These are phyloP conservation scores for Chrysoporthe austroafricana DNA, from an alignment of 2,329 filamentous ascomycete genomes.

Conservation along the genomic window DNA sequence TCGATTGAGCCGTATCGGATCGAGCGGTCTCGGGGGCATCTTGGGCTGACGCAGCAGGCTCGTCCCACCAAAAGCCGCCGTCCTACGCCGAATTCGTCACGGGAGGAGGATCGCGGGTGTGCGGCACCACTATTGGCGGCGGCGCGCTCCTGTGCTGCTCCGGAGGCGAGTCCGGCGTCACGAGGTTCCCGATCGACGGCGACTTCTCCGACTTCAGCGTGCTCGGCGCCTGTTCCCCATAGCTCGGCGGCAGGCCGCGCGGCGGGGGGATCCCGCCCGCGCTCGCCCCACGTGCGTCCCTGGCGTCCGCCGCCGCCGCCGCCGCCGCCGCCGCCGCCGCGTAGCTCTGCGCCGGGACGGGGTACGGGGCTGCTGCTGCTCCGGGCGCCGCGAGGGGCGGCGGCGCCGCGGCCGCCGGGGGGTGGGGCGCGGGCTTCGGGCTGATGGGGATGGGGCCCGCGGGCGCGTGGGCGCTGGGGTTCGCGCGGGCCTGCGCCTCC, in stretches of 20 bases:
- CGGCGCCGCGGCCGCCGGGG: background rate
- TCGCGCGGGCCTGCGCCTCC: conserved; percentile 34
- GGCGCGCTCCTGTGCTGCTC: conserved; percentile 14
- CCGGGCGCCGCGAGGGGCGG: background rate
- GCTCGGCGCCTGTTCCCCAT: conserved; percentile 14
- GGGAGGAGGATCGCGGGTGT: conserved; percentile 23
- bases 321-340: conserved; percentile 5
- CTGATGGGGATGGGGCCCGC: conserved; percentile 33
- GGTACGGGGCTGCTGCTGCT: conserved; percentile 2
- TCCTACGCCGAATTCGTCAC: conserved; percentile 25
- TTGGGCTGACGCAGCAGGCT: background rate
- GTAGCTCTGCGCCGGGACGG: background rate
- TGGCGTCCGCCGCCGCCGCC: conserved; percentile 15
- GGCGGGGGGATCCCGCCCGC: conserved; percentile 1
- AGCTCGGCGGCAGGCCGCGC: conserved; percentile 12
- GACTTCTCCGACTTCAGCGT: conserved; percentile 26
- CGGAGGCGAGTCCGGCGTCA: conserved; percentile 24
- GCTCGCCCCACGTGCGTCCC: conserved; percentile 14
- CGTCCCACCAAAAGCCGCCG: too few relatives aligned
- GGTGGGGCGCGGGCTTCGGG: conserved; percentile 25
- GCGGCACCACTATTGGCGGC: conserved; percentile 12
- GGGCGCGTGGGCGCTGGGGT: conserved; percentile 30
- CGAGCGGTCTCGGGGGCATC: too few relatives aligned
- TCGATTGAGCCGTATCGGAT: too few relatives aligned
- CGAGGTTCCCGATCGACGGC: conserved; percentile 30